Evolutionary conservation across 2,329 filamentous ascomycete genomes (phyloP), one percentile per base, ranked within the genome.

Genomic region (Didymosphaeria variabile): DNA sequence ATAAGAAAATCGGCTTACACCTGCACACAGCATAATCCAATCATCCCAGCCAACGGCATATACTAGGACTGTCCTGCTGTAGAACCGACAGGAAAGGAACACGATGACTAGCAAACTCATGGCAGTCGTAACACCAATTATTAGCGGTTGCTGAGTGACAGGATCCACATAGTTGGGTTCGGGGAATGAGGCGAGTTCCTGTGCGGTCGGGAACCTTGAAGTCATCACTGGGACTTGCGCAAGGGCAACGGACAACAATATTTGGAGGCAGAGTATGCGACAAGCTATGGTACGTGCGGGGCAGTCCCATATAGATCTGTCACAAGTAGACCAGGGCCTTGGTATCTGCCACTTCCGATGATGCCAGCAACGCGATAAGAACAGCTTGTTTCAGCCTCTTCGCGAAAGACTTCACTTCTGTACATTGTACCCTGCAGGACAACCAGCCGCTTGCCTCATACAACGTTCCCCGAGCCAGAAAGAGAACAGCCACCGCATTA

Each of bases 161-260:
- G 73, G 73, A 38, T 74, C 52, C n/a, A 72, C 67, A 64, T 72
- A 74, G 36, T 77, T 76, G 2, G 72, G 72, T 15, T 60, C 34
- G 0, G 74, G 74, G 53, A 70, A 77, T 9, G 67, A 64, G 23
- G 65, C 63, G 15, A 72, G 60, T 17, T 75, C 71, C 36, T 61
- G 58, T 13, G 68, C 45, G 2, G 71, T 75, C 9, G 72, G 72
- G 52, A 68, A 68, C 58, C 65, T 64, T 32, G 70, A 70, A 58
- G 67, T 72, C 70, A 72, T 72, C 15, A n/a, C 38, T 15, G 38
- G 17, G 38, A 1, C 15, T 40, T 7, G 17, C 38, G 17, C 17
- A 40, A 40, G 17, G 38, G 7, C 15, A 40, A 40, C 36, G 36
- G 9, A 40, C 36, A 13, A 40, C 36, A 17, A 5, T 2, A 12